These are phyloP conservation scores for Populus euphratica DNA, from an alignment of 345 rosid genomes.

Conservation along the genomic window DNA sequence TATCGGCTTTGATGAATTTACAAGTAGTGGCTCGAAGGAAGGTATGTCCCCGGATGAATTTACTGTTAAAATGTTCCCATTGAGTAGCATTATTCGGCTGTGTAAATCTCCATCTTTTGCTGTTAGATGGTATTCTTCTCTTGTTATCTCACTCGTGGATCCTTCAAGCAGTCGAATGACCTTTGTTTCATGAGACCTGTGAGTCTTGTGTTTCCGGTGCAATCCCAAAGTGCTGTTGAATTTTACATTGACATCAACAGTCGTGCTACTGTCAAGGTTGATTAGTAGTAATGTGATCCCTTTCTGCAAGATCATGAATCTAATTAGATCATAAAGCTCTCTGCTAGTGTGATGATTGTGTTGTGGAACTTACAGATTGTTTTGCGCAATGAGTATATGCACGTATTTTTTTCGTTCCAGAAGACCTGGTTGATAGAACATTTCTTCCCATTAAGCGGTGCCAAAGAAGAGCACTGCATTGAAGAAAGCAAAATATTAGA, in stretches of 20 bases:
- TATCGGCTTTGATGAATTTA: constrained; percentile 47
- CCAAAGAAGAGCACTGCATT: constrained; percentile 89
- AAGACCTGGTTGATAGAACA: constrained; percentile 56
- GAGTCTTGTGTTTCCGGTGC: constrained; percentile 27
- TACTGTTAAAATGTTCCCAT: constrained; percentile 61
- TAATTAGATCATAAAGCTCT: constrained; percentile 5
- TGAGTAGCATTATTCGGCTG: constrained; percentile 76
- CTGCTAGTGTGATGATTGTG: background rate
- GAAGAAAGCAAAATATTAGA: constrained; percentile 16
- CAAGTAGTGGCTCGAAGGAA: constrained; percentile 44
- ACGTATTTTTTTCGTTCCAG: constrained; percentile 64
- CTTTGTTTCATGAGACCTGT: constrained; percentile 16
- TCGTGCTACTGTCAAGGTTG: constrained; percentile 65
- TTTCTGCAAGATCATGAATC: constrained; percentile 45
- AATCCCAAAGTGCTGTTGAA: constrained; percentile 31
- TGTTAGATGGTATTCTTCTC: constrained; percentile 88
- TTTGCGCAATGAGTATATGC: constrained; percentile 81
- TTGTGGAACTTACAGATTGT: constrained; percentile 50
- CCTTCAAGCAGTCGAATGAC: constrained; percentile 17
- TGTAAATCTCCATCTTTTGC: constrained; percentile 73
- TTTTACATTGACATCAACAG: constrained; percentile 39
- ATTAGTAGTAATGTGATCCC: constrained; percentile 67
- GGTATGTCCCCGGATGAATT: constrained; percentile 65
- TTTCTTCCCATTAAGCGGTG: constrained; percentile 77
- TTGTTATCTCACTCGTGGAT: constrained; percentile 20